These are phyloP conservation scores for Drechslera avenae DNA, from an alignment of 2,329 filamentous ascomycete genomes.

Conservation along the genomic window DNA sequence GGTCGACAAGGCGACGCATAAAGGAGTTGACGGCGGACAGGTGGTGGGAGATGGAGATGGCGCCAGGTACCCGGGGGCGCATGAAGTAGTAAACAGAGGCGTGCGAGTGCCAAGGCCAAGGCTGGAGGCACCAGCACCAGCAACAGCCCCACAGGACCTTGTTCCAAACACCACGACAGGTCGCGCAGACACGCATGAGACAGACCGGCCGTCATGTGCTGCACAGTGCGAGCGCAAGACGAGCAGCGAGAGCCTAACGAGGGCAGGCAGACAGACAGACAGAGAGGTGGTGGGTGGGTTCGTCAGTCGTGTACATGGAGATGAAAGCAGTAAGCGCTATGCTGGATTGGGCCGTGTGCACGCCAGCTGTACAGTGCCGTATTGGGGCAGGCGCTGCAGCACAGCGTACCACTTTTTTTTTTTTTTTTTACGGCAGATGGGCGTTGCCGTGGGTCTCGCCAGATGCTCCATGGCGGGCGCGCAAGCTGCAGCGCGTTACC, in stretches of 20 bases:
- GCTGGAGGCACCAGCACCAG: not conserved
- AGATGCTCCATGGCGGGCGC: not conserved
- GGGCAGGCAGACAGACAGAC: too few relatives aligned
- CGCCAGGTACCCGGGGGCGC: not conserved
- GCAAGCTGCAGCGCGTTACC: not conserved
- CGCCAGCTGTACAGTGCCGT: not conserved
- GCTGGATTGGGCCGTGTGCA: conserved; percentile 4
- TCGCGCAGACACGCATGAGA: not conserved
- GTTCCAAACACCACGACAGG: too few relatives aligned
- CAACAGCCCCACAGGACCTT: not conserved
- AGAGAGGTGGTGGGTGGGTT: not conserved
- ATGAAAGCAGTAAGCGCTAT: conserved; percentile 3
- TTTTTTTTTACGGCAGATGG: not conserved
- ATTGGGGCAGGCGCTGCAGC: not conserved
- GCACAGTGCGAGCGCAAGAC: not conserved
- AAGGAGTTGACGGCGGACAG: not conserved
- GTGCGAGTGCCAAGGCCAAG: not conserved
- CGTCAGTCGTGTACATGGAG: not conserved
- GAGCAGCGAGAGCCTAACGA: too few relatives aligned
- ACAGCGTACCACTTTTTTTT: conserved; percentile 1
- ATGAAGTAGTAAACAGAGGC: not conserved
- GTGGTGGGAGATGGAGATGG: not conserved
- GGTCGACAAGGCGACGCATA: too few relatives aligned
- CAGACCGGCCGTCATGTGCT: conserved; percentile 10
- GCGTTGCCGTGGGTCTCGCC: not conserved